A percentile compares a stretch with the other conserved stretches of the same genome.
Conservation (phyloP, 495 filamentous ascomycete genomes). For the Hypoxylon fuscum region DNA sequence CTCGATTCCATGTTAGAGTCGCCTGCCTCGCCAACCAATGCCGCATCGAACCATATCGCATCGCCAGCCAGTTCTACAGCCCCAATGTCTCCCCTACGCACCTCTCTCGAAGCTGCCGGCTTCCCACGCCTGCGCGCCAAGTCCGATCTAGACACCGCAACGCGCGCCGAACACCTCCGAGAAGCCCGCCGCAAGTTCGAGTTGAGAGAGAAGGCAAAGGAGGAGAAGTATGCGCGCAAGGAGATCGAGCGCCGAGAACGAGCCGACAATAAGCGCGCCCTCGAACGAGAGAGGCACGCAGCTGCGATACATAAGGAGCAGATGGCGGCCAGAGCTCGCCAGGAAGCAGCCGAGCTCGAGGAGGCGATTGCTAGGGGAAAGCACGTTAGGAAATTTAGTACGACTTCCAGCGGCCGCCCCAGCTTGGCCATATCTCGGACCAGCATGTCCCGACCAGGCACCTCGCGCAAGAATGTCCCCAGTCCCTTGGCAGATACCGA, state of each 20-base stretch:
- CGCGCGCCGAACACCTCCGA: constrained; percentile 57
- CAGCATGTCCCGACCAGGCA: constrained; percentile 46
- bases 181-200: constrained; percentile 63
- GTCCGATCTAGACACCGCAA: constrained; percentile 58
- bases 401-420: constrained; percentile 43
- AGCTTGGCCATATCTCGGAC: constrained; percentile 44
- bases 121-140: constrained; percentile 63
- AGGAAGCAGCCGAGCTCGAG: constrained; percentile 41
- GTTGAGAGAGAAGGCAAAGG: constrained; percentile 62
- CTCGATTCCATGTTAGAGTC: constrained; percentile 43
- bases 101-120: constrained; percentile 57
- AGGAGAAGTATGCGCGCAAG: constrained; percentile 65
- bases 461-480: constrained; percentile 50
- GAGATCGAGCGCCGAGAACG: constrained; percentile 61
- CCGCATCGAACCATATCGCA: constrained; percentile 18
- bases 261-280: constrained; percentile 56
- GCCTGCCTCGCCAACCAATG: constrained; percentile 41
- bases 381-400: constrained; percentile 47
- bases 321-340: constrained; percentile 34
- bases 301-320: constrained; percentile 40
- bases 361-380: constrained; percentile 41
- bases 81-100: constrained; percentile 59
- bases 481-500: constrained; percentile 41
- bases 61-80: constrained; percentile 43
- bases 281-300: constrained; percentile 50